Conservation (phyloP, 345 rosid species). For the Eucalyptus pauciflora region DNA sequence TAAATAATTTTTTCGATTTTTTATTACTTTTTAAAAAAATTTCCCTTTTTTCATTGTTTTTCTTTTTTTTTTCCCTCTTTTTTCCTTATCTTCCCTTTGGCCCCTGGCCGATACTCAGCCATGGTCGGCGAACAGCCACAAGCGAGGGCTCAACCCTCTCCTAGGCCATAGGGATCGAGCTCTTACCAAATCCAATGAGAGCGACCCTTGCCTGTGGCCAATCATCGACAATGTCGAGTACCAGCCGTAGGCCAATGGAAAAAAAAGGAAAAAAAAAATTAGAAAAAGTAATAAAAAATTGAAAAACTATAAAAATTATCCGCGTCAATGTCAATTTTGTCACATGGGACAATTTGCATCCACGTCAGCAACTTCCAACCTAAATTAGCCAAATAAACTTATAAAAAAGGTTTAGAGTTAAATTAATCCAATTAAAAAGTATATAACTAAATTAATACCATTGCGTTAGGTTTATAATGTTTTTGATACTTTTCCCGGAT, state of each 20-base stretch:
- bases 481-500: accelerated
- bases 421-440: too few relatives aligned
- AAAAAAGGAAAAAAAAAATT: too few relatives aligned
- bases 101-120: accelerated
- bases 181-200: too few relatives aligned
- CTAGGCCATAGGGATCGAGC: too few relatives aligned
- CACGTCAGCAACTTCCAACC: accelerated
- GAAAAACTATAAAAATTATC: too few relatives aligned
- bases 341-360: accelerated
- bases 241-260: accelerated
- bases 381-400: accelerated
- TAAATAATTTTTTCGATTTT: too few relatives aligned
- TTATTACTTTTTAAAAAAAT: too few relatives aligned
- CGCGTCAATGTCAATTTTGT: accelerated
- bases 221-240: accelerated
- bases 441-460: too few relatives aligned
- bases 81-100: neutral
- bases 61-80: neutral
- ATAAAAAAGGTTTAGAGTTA: too few relatives aligned
- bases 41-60: neutral
- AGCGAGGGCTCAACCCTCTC: neutral
- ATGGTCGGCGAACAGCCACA: neutral
- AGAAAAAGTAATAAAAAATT: too few relatives aligned
- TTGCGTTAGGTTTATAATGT: accelerated
- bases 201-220: accelerated